Conservation (phyloP, 2,329 filamentous ascomycete genomes). For the Aspergillus uvarum region DNA sequence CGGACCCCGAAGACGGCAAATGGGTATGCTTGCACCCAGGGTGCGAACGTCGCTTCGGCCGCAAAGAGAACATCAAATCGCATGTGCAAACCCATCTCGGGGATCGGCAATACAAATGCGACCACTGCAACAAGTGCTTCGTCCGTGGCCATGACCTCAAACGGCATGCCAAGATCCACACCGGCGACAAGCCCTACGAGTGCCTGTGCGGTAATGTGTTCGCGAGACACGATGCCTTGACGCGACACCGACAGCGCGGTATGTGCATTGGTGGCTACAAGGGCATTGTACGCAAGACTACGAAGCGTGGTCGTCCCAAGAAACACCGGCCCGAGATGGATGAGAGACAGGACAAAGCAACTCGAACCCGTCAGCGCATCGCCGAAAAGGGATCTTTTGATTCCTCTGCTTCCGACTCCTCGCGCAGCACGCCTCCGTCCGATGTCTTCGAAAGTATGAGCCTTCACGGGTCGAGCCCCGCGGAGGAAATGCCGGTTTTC, state of each 20-base stretch:
- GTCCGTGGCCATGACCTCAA: slow-evolving; percentile 97
- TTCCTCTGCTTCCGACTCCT: slow-evolving; percentile 39
- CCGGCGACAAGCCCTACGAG: slow-evolving; percentile 89
- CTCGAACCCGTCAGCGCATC: slow-evolving; percentile 49
- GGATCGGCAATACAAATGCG: slow-evolving; percentile 92
- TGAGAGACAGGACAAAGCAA: slow-evolving; percentile 57
- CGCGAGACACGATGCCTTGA: slow-evolving; percentile 90
- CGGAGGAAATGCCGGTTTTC: slow-evolving; percentile 33
- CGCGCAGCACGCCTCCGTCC: slow-evolving; percentile 45
- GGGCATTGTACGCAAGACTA: slow-evolving; percentile 66
- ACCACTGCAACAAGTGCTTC: slow-evolving; percentile 91
- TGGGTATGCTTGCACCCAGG: slow-evolving; percentile 75
- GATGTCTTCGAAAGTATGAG: slow-evolving; percentile 42
- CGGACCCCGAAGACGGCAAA: slow-evolving; percentile 71
- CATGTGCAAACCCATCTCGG: slow-evolving; percentile 98
- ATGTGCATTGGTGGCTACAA: slow-evolving; percentile 97
- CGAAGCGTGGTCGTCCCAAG: slow-evolving; percentile 65
- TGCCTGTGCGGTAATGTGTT: slow-evolving; percentile 95
- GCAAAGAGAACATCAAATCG: slow-evolving; percentile 98
- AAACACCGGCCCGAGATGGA: slow-evolving; percentile 62
- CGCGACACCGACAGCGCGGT: slow-evolving; percentile 87
- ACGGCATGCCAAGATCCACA: slow-evolving; percentile 96
- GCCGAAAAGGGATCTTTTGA: slow-evolving; percentile 37
- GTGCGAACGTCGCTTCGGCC: slow-evolving; percentile 88
- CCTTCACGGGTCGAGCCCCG: slow-evolving; percentile 35